Conservation (phyloP, 306 rosid genomes). For the Cucumis cinereus region DNA sequence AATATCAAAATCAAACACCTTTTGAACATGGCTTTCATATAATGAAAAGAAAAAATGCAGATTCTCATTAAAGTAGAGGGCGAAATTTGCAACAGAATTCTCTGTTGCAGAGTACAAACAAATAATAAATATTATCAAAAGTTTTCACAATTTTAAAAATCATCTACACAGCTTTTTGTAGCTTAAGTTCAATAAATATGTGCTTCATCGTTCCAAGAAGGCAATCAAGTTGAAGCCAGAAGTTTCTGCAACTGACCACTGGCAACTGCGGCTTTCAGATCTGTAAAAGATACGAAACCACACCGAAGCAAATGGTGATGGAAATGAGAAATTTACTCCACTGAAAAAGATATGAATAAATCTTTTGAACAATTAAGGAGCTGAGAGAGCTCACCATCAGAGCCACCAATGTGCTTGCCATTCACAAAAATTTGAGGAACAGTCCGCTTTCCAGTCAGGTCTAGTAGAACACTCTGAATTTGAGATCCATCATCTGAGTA, state of each 20-base stretch:
- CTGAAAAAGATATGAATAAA: background rate
- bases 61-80: background rate
- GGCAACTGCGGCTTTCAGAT: conserved; percentile 52
- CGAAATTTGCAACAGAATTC: background rate
- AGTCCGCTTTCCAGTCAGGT: conserved; percentile 56
- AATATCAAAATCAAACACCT: background rate
- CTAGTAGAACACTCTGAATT: conserved; percentile 69
- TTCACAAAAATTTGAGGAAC: conserved; percentile 85
- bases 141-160: background rate
- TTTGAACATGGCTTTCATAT: background rate
- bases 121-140: conserved; percentile 1
- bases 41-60: background rate
- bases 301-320: background rate
- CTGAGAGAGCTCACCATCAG: conserved; percentile 53
- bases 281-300: conserved; percentile 19
- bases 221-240: conserved; percentile 43
- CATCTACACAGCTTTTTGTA: background rate
- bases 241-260: conserved; percentile 76
- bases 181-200: background rate
- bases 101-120: background rate
- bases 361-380: background rate
- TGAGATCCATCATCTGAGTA: conserved; percentile 56
- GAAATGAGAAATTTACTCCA: background rate
- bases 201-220: background rate
- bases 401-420: conserved; percentile 90